Conservation (phyloP, 2,329 filamentous ascomycete genomes). For the Xylaria sp. region DNA sequence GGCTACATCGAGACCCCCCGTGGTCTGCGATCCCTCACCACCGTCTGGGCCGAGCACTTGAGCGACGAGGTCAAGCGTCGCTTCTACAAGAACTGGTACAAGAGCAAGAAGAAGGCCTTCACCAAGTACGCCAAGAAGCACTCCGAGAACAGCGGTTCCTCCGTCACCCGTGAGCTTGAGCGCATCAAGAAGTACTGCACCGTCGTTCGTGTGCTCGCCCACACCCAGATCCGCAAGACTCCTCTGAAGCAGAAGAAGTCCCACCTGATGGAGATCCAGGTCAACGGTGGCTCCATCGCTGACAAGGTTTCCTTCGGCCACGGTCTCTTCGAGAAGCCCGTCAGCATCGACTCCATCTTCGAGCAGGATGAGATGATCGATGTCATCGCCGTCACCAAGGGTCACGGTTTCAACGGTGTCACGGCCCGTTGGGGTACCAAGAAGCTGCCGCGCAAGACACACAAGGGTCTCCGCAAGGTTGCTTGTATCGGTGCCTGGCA, state of each 20-base stretch:
- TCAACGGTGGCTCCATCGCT: slow-evolving; percentile 95
- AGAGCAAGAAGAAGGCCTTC: slow-evolving; percentile 99
- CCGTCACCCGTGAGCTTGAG: slow-evolving; percentile 97
- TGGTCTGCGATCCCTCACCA: slow-evolving; percentile 98
- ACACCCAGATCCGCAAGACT: slow-evolving; percentile 99
- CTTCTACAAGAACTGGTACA: slow-evolving; percentile 99
- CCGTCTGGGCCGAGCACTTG: slow-evolving; percentile 99
- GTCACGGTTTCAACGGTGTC: slow-evolving; percentile 98
- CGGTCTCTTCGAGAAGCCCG: slow-evolving; percentile 98
- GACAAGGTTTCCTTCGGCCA: slow-evolving; percentile 98
- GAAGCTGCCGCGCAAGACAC: slow-evolving; percentile 99
- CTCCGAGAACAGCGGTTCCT: slow-evolving; percentile 89
- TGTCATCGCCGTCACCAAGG: slow-evolving; percentile 99
- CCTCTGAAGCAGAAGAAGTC: slow-evolving; percentile 99
- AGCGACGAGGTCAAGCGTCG: slow-evolving; percentile 98
- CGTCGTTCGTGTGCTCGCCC: slow-evolving; percentile 97
- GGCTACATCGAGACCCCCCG: slow-evolving; percentile 99
- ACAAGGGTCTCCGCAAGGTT: slow-evolving; percentile 99
- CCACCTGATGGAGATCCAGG: slow-evolving; percentile 99
- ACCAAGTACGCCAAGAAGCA: slow-evolving; percentile 99
- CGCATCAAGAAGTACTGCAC: slow-evolving; percentile 99
- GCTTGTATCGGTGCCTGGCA: slow-evolving; percentile 99
- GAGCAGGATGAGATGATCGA: slow-evolving; percentile 99
- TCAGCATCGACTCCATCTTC: slow-evolving; percentile 92
- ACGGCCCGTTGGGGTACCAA: slow-evolving; percentile 99